Evolutionary conservation across 768 basidiomycete species (phyloP), one percentile per base, ranked within the genome.

Genomic region (Pulveroboletus sp.): DNA sequence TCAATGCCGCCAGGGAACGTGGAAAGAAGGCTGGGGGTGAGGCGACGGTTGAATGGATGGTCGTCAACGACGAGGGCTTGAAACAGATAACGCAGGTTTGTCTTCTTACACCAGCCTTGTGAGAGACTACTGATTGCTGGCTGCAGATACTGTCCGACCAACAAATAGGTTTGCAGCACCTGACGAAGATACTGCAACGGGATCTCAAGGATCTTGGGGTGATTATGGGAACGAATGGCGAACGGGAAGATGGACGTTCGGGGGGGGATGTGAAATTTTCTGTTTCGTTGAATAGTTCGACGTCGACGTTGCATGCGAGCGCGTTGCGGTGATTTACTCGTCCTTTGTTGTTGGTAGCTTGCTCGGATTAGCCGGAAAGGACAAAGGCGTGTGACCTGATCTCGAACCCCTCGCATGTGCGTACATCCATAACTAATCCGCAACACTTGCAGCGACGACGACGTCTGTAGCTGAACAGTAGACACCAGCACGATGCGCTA

Each of bases 11-110:
- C 23, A 69, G 76, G 56, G 82, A 85, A 58, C 67, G 74, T 35
- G 76, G 73, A 40, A 66, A 71, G 50, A 74, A 76, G 52, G 66
- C 61, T 19, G 69, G 66, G 25, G 58, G 60, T 12, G 75, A 74
- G 14, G 75, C 73, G 1, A 48, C 43, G 14, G 74, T 76, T 8
- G 86, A 84, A 57, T 91, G 89, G 89, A 78, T 82, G 0, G 87
- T 92, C n/a, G 86, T 88, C 3, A 91, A 94, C 62, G 87, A 90
- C 59, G 88, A 90, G 2, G 90, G 90, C 1, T 68, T 94, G 47
- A 73, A 80, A 40, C 82, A 88, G 64, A 82, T 94, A 47, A 73
- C 83, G 4, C 83, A 87, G 77, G 88, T 87, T 49, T 16, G 74
- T 61, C 40, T 8, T 38, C 32, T 43, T 50, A 51, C 24, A 16